Evolutionary conservation across 2,329 filamentous ascomycete species (phyloP).

Genomic region (Penicillium thymicola): DNA sequence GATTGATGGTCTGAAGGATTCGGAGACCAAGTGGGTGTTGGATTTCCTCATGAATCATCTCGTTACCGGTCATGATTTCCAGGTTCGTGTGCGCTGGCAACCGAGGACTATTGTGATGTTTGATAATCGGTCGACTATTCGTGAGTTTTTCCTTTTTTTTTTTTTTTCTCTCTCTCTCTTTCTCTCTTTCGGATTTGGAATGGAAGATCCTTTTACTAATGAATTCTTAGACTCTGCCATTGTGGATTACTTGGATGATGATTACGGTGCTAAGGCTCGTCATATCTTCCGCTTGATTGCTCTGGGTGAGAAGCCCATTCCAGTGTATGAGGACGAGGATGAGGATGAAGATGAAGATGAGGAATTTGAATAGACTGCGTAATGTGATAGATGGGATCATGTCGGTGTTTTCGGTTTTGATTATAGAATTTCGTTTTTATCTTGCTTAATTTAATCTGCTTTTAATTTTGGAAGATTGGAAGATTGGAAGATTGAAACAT

Average conservation of each 20-base stretch:
- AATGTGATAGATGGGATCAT: constrained; percentile 22
- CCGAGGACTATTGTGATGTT: constrained; percentile 52
- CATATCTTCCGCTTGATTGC: constrained; percentile 52
- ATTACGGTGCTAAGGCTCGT: constrained; percentile 45
- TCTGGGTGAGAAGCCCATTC: constrained; percentile 50
- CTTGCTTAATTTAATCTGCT: neutral
- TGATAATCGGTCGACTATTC: constrained; percentile 48
- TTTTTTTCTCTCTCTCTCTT: no score
- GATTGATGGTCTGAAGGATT: constrained; percentile 48
- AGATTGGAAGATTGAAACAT: neutral
- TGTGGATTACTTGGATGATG: constrained; percentile 49
- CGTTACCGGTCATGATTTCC: constrained; percentile 47
- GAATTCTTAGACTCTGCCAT: constrained; percentile 46
- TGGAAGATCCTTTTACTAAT: constrained; percentile 9
- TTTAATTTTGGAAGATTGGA: neutral
- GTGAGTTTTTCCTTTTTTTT: constrained; percentile 36
- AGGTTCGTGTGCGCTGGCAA: constrained; percentile 48
- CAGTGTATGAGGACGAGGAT: constrained; percentile 37
- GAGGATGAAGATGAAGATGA: constrained; percentile 17
- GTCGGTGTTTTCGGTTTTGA: constrained; percentile 8
- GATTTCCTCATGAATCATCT: constrained; percentile 51
- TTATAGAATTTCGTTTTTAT: constrained; percentile 6
- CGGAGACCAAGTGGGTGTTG: constrained; percentile 45
- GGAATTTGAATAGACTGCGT: constrained; percentile 4
- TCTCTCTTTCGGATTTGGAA: neutral